Conservation (phyloP, 2,329 filamentous ascomycete species). For the Fusarium coicis region DNA sequence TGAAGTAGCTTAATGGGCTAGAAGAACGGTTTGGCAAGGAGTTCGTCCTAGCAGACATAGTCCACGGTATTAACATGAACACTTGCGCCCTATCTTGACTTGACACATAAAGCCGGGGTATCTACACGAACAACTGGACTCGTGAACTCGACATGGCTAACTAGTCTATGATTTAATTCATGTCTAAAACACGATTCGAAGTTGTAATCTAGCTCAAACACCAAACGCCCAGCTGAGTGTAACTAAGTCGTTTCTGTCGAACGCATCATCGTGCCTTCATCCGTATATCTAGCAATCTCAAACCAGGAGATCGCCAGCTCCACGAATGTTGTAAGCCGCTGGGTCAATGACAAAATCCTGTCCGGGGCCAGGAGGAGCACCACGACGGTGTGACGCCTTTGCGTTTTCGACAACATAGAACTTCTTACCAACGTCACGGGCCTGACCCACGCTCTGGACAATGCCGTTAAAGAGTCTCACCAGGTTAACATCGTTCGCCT, state of each 20-base stretch:
- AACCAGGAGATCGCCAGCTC: slow-evolving; percentile 48
- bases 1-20: background rate
- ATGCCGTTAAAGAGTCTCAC: slow-evolving; percentile 80
- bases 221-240: slow-evolving; percentile 45
- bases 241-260: background rate
- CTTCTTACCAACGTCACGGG: slow-evolving; percentile 81
- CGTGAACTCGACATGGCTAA: background rate
- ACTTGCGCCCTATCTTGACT: background rate
- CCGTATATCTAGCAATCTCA: slow-evolving; percentile 19
- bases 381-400: slow-evolving; percentile 41
- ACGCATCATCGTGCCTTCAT: background rate
- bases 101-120: background rate
- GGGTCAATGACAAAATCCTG: slow-evolving; percentile 39
- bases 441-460: slow-evolving; percentile 76
- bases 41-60: background rate
- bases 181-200: slow-evolving; percentile 10
- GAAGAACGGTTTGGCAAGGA: background rate
- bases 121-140: too few relatives aligned
- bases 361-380: slow-evolving; percentile 25
- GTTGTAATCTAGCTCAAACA: slow-evolving; percentile 36
- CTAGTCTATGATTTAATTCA: background rate
- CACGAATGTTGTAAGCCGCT: slow-evolving; percentile 41
- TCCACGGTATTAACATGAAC: background rate
- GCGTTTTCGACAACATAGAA: slow-evolving; percentile 67
- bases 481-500: slow-evolving; percentile 86